Base-by-base conservation (phyloP, 495 filamentous ascomycete species). In the Aspergillus heteromorphus region DNA sequence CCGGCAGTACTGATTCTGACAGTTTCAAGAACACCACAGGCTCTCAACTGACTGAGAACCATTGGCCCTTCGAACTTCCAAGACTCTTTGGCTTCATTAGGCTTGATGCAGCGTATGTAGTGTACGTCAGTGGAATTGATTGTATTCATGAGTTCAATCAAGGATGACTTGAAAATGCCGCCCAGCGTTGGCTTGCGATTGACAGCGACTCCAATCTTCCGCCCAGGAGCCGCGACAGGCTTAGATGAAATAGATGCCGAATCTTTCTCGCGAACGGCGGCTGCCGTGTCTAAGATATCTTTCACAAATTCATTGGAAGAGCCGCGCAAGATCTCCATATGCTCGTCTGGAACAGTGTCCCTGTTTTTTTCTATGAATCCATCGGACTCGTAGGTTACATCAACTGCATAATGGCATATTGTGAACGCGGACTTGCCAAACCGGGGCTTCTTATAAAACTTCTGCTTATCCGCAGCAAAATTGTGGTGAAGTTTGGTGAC, bases 301-400 rank as follows among this genome's bases (percentile, higher is more conserved):
- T 77, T 81, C 29, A 99, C 79, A 76, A 99, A 99, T 40, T 72
- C 73, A 65, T 96, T 97, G 9, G 85, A 87, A 0, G 93, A 92
- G 25, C 83, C 82, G 61, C 81, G 87, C 54, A 99, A 79, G 34
- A 97, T 84, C 36, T 92, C 91, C 85, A 97, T 85, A 69, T 97
- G 93, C 73, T 99, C 93, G 69, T 99, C 93, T 6, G 93, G 93
- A 41, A 99, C 93, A 21, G 93, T 99, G 69, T 99, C 93, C 63
- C 93, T 83, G 67, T 99, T 99, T 81, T 99, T 99, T 70, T 99
- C 95, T 64, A 99, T 97, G 70, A 99, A 99, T 13, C 95, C 93
- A 66, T 99, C 93, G n/a, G 92, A 97, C 67, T 99, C 93, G 64
- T 99, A 99, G 16, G 93, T 99, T 62, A 99, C 93, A 64, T 97